phyloP scores from a whole-genome alignment of 2,329 filamentous ascomycete genomes.

The Paracamarosporium sp. region DNA sequence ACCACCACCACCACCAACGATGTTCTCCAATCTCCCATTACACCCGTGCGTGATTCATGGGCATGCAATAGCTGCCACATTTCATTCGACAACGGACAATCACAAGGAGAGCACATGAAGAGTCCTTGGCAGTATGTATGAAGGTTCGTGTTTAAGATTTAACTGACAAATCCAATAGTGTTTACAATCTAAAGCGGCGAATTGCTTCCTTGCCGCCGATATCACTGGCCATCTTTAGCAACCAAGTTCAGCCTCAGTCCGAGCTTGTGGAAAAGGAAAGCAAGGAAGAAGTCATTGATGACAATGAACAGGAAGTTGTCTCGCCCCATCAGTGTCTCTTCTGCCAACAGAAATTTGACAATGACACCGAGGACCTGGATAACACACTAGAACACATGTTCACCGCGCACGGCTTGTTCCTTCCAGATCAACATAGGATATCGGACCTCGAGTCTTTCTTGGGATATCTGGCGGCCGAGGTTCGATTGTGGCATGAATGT shows the following conservation, averaged over 20 bases:
- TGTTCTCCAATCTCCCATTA: background rate
- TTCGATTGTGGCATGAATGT: conserved; percentile 40
- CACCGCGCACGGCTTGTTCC: conserved; percentile 31
- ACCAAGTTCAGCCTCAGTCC: conserved; percentile 1
- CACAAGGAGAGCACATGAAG: conserved; percentile 34
- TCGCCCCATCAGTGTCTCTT: conserved; percentile 35
- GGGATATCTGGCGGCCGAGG: conserved; percentile 35
- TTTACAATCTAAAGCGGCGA: conserved; percentile 25
- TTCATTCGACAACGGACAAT: conserved; percentile 18
- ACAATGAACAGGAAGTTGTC: background rate
- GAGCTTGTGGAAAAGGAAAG: background rate
- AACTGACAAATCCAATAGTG: conserved; percentile 20
- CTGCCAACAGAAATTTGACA: conserved; percentile 25
- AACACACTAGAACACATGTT: conserved; percentile 39
- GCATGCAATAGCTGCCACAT: conserved; percentile 10
- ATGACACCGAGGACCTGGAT: conserved; percentile 7
- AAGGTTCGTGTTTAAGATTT: background rate
- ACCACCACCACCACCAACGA: background rate
- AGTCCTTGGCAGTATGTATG: conserved; percentile 34
- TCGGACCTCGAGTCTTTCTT: conserved; percentile 36
- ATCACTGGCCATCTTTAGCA: conserved; percentile 16
- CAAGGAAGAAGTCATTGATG: background rate
- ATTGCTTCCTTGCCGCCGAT: conserved; percentile 22
- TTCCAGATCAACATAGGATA: conserved; percentile 31
- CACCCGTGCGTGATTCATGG: background rate